Conservation (phyloP, 2,329 filamentous ascomycete species). For the Colletotrichum sansevieriae region DNA sequence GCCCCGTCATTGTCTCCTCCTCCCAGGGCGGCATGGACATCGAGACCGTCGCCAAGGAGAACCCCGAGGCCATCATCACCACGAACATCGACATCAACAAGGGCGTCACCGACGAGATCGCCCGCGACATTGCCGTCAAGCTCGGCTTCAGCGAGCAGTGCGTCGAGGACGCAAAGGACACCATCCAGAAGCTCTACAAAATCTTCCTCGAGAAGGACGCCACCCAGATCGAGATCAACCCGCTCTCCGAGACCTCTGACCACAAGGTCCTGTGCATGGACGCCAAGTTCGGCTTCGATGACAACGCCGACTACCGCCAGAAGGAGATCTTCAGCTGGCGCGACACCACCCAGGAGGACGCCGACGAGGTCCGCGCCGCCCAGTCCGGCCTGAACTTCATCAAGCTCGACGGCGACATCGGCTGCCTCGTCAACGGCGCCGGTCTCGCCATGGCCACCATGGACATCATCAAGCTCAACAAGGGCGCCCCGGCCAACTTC, state of each 20-base stretch:
- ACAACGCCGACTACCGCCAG: conserved; percentile 98
- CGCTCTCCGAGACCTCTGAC: conserved; percentile 96
- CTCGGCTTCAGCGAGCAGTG: conserved; percentile 99
- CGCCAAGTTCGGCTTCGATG: conserved; percentile 98
- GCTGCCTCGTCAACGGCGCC: conserved; percentile 98
- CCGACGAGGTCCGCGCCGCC: conserved; percentile 95
- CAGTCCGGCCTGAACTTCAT: conserved; percentile 98
- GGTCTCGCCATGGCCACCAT: conserved; percentile 99
- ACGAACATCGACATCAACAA: conserved; percentile 93
- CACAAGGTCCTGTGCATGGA: conserved; percentile 99
- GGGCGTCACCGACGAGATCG: conserved; percentile 96
- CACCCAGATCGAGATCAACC: conserved; percentile 99
- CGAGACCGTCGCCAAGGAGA: conserved; percentile 98
- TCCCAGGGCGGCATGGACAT: conserved; percentile 99
- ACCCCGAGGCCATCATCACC: conserved; percentile 93
- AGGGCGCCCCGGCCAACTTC: conserved; percentile 97
- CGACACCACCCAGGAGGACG: conserved; percentile 94
- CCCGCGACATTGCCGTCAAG: conserved; percentile 87
- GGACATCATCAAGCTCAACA: conserved; percentile 99
- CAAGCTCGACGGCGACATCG: conserved; percentile 99
- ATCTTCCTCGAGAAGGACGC: conserved; percentile 99
- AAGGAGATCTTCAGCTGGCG: conserved; percentile 96
- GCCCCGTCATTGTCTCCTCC: conserved; percentile 95
- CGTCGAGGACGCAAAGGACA: conserved; percentile 93
- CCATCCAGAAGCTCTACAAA: conserved; percentile 99